Evolutionary conservation across 768 basidiomycete species (phyloP), one percentile per base, ranked within the genome.

Genomic region (Leucogyrophana mollusca): DNA sequence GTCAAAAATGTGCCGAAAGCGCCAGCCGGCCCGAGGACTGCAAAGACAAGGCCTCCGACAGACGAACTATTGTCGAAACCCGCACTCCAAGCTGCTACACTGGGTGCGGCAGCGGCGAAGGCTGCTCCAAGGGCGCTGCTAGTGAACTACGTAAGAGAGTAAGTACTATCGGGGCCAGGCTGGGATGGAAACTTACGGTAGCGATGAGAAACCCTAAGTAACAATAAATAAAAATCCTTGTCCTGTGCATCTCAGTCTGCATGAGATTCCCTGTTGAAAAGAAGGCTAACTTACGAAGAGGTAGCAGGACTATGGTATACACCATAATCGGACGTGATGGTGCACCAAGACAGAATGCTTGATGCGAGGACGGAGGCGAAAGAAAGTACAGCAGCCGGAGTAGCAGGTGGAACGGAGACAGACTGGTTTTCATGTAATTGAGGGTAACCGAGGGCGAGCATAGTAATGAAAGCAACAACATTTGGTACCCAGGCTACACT

Each of bases 401-500:
- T 51, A 14, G 70, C 59, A 2, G 61, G 22, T 9, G 69, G 67
- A 24, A 57, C 68, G 2, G 68, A 62, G 1, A 73, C 69, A 20
- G 73, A 72, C 2, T 73, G 70, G 43, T 66, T 75, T 4, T 65
- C 62, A 13, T 13, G 27, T 13, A 30, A 13, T 30, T 30, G 27
- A 13, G 27, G 35, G 16, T 37, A 10, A 90, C 84, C 78, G 16
- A 85, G 67, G 2, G 82, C 85, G 3, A 83, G 58, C 8, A 76
- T 77, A 36, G 88, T 72, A 20, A 86, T 52, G 56, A 80, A 87
- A 4, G 79, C 73, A 43, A 89, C 64, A 11, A 85, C 51, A 10
- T 84, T 73, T 0, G 87, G 87, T n/a, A 88, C 69, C 85, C 86
- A 87, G 0, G 80, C 74, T 4, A 82, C 36, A 4, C 77, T 71